Base-by-base conservation (phyloP, 2,329 filamentous ascomycete genomes). In the Colletotrichum melonis region DNA sequence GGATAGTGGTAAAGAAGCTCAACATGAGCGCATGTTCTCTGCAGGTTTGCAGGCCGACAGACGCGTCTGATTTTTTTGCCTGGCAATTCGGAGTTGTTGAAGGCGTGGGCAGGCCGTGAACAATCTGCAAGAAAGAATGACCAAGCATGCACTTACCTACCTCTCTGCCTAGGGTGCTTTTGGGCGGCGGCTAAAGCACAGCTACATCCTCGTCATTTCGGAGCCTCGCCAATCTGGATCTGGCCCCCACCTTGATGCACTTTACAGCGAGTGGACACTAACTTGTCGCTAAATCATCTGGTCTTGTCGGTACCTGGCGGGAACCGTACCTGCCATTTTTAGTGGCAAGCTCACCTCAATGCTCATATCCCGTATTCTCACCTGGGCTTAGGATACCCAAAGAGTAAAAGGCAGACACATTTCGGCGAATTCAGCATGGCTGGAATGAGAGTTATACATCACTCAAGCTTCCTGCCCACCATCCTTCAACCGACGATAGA, bases 11-110 rank as follows among this genome's bases (percentile, higher is more conserved):
- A 38, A 49, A 24, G 30, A 35, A 42, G n/a, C 24, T 73, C 68
- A 71, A 73, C 71, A 73, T 71, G 67, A 58, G 71, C 28, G 49
- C 71, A 62, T 73, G 46, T 56, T 66, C 24, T 71, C 49, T 65
- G 64, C 46, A 26, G 26, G 24, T 19, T 56, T n/a, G 68, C 67
- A 66, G 62, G n/a, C 35, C 38, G 28, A 32, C 26, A 8, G 28
- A 28, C 49, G 55, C 35, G 55, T 30, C 30, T 3, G 12, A 49
- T 8, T 38, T 52, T 26, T 57, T 52, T 5, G 8, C 28, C 56
- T 19, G 62, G 56, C 70, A 55, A 66, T 28, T 69, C 62, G 67
- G 24, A 22, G 67, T 58, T 38, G 71, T 22, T 12, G 35, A 62
- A 19, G 38, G 38, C 38, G 38, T 5, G 38, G 38, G 38, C 16